Base-by-base conservation (phyloP, 257 asterid species). In the Marsdenia floribunda region DNA sequence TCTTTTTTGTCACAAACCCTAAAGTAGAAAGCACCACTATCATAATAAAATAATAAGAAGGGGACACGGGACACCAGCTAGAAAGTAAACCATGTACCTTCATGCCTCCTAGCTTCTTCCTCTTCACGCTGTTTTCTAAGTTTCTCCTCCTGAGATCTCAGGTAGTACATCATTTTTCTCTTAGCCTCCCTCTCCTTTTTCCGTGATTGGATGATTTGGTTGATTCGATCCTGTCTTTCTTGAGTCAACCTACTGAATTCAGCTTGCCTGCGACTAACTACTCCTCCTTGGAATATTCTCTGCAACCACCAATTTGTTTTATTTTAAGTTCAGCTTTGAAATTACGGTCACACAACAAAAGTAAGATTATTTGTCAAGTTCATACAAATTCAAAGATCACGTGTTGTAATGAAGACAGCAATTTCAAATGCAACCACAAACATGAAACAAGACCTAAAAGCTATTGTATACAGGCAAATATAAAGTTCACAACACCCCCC, bases 51-150 rank as follows among this genome's bases (percentile, higher is more conserved):
- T 22, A 75, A 75, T 29, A 3, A 40, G 26, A 73, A 12, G 40
- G n/a, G n/a, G 55, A 13, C 55, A 22, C 14, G 44, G 13, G 18
- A 18, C 50, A 21, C 7, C 40, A 2, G 13, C 5, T 9, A 13
- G 24, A 47, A 76, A n/a, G 16, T 59, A 6, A n/a, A 37, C 38
- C 18, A 60, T 53, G 49, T 86, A 93, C 98, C 98, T 93, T 93
- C 97, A 71, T 29, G 92, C 82, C 81, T 93, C 75, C 89, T 83
- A 44, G 92, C 96, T 80, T 88, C 97, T 86, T 91, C 98, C 87
- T 86, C 97, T 76, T 91, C 98, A 18, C 55, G 92, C 81, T 83
- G 38, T 89, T 77, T 88, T 82, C 77, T 85, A 67, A 82, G 88
- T 73, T 86, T 87, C 80, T 91, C 96, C 83, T 91, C 98, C 80